Evolutionary conservation across 2,329 filamentous ascomycete genomes (phyloP).

Genomic region (Penicillium sp.): DNA sequence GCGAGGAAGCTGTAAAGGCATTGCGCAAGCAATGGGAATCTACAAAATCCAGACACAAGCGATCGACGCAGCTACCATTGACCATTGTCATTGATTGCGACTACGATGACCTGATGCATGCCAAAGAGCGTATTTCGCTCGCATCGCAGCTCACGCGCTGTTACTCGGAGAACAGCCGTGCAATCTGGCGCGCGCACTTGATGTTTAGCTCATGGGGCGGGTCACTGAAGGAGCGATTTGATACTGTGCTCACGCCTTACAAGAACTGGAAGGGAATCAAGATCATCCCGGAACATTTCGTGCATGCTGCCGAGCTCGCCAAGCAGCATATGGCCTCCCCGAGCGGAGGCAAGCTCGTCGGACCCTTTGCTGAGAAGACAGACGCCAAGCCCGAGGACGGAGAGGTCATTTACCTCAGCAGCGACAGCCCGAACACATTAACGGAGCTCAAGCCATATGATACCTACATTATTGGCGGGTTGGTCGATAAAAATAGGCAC

Average conservation of each 20-base stretch:
- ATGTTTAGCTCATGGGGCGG: constrained; percentile 70
- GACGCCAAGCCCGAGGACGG: constrained; percentile 40
- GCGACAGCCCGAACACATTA: constrained; percentile 82
- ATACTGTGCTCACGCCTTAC: constrained; percentile 70
- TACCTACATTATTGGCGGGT: constrained; percentile 85
- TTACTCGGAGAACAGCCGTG: constrained; percentile 79
- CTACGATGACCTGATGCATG: constrained; percentile 84
- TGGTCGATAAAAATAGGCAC: constrained; percentile 94
- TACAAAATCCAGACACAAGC: constrained; percentile 25
- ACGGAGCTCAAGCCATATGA: constrained; percentile 78
- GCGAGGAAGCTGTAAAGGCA: constrained; percentile 23
- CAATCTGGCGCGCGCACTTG: constrained; percentile 64
- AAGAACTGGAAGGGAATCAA: constrained; percentile 71
- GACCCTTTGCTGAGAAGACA: constrained; percentile 49
- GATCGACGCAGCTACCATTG: constrained; percentile 61
- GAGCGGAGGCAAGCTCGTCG: constrained; percentile 55
- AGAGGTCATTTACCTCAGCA: constrained; percentile 80
- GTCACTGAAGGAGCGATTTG: constrained; percentile 72
- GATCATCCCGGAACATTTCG: constrained; percentile 70
- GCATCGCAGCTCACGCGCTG: constrained; percentile 76
- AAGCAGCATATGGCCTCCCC: constrained; percentile 60
- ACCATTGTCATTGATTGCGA: constrained; percentile 84
- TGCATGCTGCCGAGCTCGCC: constrained; percentile 61
- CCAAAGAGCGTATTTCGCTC: constrained; percentile 78
- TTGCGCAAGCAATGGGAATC: constrained; percentile 25